phyloP scores from a whole-genome alignment of 441 rosid genomes.

The Metrosideros polymorpha region DNA sequence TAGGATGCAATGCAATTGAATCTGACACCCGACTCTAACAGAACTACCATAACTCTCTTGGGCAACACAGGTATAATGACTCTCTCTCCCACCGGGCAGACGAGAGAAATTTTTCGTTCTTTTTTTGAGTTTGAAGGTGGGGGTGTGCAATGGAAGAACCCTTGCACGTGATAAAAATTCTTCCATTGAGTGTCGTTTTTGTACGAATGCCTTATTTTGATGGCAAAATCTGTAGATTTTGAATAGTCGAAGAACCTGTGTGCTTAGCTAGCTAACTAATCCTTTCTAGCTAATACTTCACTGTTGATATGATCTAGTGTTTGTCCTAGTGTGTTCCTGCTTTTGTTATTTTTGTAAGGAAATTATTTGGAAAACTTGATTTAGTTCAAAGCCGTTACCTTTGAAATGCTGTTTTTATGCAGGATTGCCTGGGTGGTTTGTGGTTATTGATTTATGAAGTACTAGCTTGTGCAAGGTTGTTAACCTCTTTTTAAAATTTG shows the following conservation, averaged over 20 bases:
- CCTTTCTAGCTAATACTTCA: not conserved
- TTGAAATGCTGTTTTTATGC: not conserved
- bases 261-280: not conserved
- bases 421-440: not conserved
- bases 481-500: not conserved
- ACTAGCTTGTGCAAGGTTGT: not conserved
- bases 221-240: not conserved
- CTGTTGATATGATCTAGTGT: not conserved
- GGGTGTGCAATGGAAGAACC: not conserved
- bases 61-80: conserved; percentile 68
- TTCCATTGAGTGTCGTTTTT: not conserved
- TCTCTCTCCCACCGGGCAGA: not conserved
- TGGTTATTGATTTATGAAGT: not conserved
- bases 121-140: not conserved
- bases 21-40: conserved; percentile 56
- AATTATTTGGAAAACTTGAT: not conserved
- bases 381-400: not conserved
- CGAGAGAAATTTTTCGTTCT: not conserved
- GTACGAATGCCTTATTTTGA: not conserved
- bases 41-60: conserved; percentile 44
- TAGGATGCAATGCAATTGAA: conserved; percentile 52
- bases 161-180: not conserved
- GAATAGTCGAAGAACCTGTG: not conserved
- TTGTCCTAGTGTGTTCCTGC: not conserved
- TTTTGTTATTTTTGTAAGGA: not conserved